Conservation (phyloP, 768 basidiomycete genomes). For the Boletus huronensis region DNA sequence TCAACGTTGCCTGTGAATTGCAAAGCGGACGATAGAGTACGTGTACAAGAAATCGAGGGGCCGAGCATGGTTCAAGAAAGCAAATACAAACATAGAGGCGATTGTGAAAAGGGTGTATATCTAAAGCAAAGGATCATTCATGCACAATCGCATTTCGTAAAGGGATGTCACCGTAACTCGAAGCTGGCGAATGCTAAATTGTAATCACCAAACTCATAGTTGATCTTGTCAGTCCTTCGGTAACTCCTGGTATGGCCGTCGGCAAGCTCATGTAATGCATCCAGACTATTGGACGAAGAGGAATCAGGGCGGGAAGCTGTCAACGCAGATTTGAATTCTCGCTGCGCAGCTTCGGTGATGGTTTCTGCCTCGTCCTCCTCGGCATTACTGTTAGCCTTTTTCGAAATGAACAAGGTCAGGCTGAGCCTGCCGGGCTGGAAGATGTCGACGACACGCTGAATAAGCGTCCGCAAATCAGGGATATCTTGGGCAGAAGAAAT, state of each 20-base stretch:
- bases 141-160: conserved; percentile 10
- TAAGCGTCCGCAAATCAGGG: conserved; percentile 76
- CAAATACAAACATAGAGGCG: conserved; percentile 15
- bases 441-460: conserved; percentile 86
- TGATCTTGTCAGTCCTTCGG: conserved; percentile 91
- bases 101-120: conserved; percentile 15
- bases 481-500: conserved; percentile 38
- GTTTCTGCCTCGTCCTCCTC: conserved; percentile 48
- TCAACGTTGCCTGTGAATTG: conserved; percentile 19
- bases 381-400: conserved; percentile 42
- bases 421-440: conserved; percentile 86
- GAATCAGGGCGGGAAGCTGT: conserved; percentile 29
- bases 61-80: conserved; percentile 6
- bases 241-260: conserved; percentile 42
- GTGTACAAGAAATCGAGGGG: conserved; percentile 14
- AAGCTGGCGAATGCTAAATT: conserved; percentile 89
- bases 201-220: conserved; percentile 95
- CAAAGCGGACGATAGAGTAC: conserved; percentile 15
- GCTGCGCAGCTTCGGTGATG: conserved; percentile 69
- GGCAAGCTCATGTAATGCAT: conserved; percentile 12
- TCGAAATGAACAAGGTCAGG: conserved; percentile 89
- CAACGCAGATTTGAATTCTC: conserved; percentile 67
- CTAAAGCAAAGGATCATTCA: conserved; percentile 23
- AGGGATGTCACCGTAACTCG: conserved; percentile 44
- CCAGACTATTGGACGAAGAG: conserved; percentile 20